Evolutionary conservation across 2,329 filamentous ascomycete genomes (phyloP).

Genomic region (Clarireedia hainanense): DNA sequence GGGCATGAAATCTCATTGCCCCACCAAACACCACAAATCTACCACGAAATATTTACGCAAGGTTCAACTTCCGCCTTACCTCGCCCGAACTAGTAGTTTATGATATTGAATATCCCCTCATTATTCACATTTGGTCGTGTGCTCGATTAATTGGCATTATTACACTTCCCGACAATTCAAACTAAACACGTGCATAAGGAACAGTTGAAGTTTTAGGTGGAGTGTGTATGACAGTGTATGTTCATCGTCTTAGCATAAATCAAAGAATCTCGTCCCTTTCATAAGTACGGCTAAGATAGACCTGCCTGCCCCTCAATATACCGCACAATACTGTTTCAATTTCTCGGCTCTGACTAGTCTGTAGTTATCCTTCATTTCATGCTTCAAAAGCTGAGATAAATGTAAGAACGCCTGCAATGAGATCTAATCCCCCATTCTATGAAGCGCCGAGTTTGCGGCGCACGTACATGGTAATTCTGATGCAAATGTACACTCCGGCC

Average conservation of each 20-base stretch:
- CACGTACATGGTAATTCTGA: conserved; percentile 19
- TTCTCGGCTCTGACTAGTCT: background rate
- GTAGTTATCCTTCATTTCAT: conserved; percentile 9
- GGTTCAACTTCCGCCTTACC: conserved; percentile 9
- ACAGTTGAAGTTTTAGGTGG: too few relatives aligned
- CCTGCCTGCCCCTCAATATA: background rate
- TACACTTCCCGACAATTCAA: background rate
- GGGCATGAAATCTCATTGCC: background rate
- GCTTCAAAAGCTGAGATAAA: conserved; percentile 2
- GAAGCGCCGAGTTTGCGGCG: conserved; percentile 18
- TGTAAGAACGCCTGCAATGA: conserved; percentile 20
- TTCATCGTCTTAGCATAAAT: background rate
- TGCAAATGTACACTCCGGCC: conserved; percentile 23
- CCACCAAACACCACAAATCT: conserved; percentile 6
- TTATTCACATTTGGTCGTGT: too few relatives aligned
- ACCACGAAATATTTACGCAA: background rate
- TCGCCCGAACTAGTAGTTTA: background rate
- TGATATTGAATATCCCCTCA: too few relatives aligned
- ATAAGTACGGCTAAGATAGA: background rate
- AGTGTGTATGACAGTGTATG: background rate
- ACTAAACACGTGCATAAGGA: background rate
- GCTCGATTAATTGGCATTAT: too few relatives aligned
- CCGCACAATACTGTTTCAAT: background rate
- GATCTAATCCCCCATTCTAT: conserved; percentile 25
- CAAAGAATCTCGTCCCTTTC: background rate